Percentiles rank a stretch among this genome's conserved stretches.
Evolutionary conservation across 495 filamentous ascomycete species (phyloP).

Genomic region (Schizothecium vesticola): DNA sequence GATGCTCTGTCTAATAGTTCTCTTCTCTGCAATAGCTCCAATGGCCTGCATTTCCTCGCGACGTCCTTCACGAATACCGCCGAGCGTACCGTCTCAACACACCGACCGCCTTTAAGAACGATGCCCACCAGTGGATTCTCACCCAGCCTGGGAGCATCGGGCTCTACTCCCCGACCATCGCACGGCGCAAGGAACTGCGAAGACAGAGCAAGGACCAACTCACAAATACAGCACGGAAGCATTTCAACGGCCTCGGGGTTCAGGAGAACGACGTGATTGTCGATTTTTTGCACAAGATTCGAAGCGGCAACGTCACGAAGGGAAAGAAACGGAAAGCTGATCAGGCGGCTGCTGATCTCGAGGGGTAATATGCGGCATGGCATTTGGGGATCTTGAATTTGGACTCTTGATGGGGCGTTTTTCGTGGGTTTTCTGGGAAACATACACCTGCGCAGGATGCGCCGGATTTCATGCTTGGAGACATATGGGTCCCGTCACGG

Average conservation of each 20-base stretch:
- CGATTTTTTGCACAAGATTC: slow-evolving; percentile 78
- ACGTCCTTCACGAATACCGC: slow-evolving; percentile 74
- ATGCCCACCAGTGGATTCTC: slow-evolving; percentile 67
- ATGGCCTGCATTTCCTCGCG: slow-evolving; percentile 67
- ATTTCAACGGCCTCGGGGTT: slow-evolving; percentile 81
- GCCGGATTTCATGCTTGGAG: background rate
- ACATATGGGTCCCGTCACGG: background rate
- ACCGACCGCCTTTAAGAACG: slow-evolving; percentile 62
- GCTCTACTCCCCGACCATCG: slow-evolving; percentile 67
- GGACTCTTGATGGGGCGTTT: background rate
- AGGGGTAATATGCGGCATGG: slow-evolving; percentile 6
- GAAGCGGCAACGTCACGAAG: slow-evolving; percentile 35
- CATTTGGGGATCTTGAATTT: background rate
- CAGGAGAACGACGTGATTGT: slow-evolving; percentile 86
- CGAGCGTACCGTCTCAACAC: slow-evolving; percentile 69
- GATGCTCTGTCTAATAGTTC: slow-evolving; percentile 16
- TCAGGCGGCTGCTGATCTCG: slow-evolving; percentile 19
- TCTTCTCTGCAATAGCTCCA: slow-evolving; percentile 50
- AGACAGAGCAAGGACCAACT: slow-evolving; percentile 73
- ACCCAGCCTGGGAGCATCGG: slow-evolving; percentile 63
- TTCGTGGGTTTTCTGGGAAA: background rate
- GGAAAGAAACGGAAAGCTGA: slow-evolving; percentile 23
- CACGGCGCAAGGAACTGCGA: slow-evolving; percentile 52
- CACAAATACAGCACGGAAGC: slow-evolving; percentile 75
- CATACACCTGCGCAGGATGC: background rate